phyloP scores from a whole-genome alignment of 257 asterid species.

The Handroanthus guayacan region DNA sequence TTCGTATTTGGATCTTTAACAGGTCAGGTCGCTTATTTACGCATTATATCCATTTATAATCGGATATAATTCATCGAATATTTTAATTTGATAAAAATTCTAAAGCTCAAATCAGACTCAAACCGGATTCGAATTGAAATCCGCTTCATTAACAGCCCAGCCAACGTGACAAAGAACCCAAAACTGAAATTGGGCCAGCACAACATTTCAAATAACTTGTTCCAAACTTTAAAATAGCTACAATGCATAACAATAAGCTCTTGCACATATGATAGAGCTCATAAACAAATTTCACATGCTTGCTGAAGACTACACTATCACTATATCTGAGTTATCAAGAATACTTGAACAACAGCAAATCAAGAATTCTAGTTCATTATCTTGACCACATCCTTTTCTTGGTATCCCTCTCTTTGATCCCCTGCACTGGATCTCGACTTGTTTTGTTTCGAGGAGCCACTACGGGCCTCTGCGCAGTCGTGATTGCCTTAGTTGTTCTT shows the following conservation, averaged over 20 bases:
- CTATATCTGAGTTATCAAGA: neutral
- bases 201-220: neutral
- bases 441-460: constrained; percentile 55
- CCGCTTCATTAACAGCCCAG: too few species aligned
- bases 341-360: constrained; percentile 17
- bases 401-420: constrained; percentile 74
- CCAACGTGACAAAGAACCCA: constrained; percentile 1
- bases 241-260: neutral
- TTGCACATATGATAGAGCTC: neutral
- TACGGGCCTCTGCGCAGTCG: constrained; percentile 50
- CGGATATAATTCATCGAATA: too few species aligned
- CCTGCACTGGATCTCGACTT: constrained; percentile 68
- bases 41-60: too few species aligned
- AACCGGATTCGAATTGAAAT: too few species aligned
- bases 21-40: too few species aligned
- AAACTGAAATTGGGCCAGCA: constrained; percentile 20
- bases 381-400: constrained; percentile 93
- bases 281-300: neutral
- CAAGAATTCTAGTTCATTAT: constrained; percentile 35
- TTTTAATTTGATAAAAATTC: too few species aligned
- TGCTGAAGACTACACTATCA: neutral
- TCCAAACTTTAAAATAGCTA: too few species aligned
- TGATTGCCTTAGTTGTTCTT: constrained; percentile 56
- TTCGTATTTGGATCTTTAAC: too few species aligned
- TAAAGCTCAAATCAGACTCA: too few species aligned